A percentile compares a stretch with the other conserved stretches of the same genome.
Evolutionary conservation across 352 stramenopile species (phyloP).

Genomic region (Phytophthora brassicae): DNA sequence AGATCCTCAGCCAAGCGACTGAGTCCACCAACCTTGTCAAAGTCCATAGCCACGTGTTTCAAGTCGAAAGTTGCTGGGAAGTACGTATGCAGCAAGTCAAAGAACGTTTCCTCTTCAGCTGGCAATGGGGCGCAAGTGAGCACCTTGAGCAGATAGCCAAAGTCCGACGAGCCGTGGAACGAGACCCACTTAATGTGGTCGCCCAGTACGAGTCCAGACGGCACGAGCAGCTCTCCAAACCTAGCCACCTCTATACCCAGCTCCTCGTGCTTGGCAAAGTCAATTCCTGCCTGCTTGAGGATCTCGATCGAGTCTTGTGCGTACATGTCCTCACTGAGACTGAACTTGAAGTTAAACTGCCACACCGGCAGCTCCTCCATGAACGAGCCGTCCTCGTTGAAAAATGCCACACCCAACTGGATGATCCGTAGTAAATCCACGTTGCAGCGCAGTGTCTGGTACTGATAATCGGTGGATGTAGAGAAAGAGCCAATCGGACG

Average conservation of each 20-base stretch:
- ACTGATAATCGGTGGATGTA: conserved; percentile 97
- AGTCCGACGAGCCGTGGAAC: conserved; percentile 99
- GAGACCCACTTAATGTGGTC: conserved; percentile 99
- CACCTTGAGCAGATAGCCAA: conserved; percentile 98
- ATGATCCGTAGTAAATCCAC: conserved; percentile 99
- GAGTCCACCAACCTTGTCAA: conserved; percentile 97
- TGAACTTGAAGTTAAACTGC: conserved; percentile 99
- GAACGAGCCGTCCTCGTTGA: conserved; percentile 95
- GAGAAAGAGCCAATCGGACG: conserved; percentile 96
- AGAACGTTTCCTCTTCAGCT: conserved; percentile 93
- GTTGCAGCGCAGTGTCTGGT: conserved; percentile 98
- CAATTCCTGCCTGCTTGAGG: conserved; percentile 97
- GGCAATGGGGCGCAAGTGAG: conserved; percentile 91
- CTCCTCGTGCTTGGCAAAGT: conserved; percentile 96
- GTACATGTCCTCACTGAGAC: conserved; percentile 98
- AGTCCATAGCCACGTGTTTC: conserved; percentile 98
- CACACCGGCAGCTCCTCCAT: conserved; percentile 95
- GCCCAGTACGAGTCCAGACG: conserved; percentile 97
- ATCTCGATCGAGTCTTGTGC: conserved; percentile 99
- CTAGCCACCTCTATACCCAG: conserved; percentile 96
- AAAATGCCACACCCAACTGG: conserved; percentile 97
- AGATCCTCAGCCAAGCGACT: conserved; percentile 96
- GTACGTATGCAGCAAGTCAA: conserved; percentile 97
- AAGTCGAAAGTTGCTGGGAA: conserved; percentile 99
- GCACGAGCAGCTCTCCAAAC: conserved; percentile 98